Evolutionary conservation across 2,329 filamentous ascomycete genomes (phyloP).

Genomic region (Calonectria leucothoes): DNA sequence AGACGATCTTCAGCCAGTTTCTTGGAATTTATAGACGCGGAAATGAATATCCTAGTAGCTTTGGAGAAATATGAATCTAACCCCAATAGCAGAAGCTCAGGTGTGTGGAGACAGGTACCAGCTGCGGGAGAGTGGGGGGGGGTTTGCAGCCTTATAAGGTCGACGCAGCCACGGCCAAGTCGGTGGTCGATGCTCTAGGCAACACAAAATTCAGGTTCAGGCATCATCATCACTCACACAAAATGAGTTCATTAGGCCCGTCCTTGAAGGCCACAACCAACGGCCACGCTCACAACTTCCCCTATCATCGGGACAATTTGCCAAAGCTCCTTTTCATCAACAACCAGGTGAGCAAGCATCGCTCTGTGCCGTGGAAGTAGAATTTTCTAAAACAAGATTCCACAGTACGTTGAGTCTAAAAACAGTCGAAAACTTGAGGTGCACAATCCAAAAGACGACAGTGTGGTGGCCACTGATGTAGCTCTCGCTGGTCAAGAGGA

Average conservation of each 20-base stretch:
- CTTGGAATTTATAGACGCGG: not conserved
- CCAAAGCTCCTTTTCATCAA: conserved; percentile 53
- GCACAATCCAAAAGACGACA: conserved; percentile 61
- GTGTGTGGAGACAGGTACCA: not conserved
- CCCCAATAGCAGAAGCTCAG: not conserved
- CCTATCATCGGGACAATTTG: conserved; percentile 46
- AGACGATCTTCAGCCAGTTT: not conserved
- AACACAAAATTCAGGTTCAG: not conserved
- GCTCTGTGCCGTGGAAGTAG: too few relatives aligned
- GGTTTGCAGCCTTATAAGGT: not conserved
- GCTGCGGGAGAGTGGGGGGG: not conserved
- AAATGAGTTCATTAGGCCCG: conserved; percentile 40
- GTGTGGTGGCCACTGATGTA: conserved; percentile 61
- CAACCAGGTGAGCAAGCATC: conserved; percentile 44
- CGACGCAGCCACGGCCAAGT: not conserved
- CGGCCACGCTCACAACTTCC: conserved; percentile 28
- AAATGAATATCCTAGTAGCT: conserved; percentile 15
- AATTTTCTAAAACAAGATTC: not conserved
- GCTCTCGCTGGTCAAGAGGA: conserved; percentile 55
- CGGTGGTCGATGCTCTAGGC: not conserved
- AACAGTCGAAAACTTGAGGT: conserved; percentile 59
- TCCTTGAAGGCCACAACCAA: conserved; percentile 29
- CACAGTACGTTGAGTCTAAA: conserved; percentile 54
- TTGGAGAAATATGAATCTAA: not conserved
- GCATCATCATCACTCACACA: not conserved